These are phyloP conservation scores for Closterium sp. DNA, from an alignment of 139 green algal species.

Conservation along the genomic window DNA sequence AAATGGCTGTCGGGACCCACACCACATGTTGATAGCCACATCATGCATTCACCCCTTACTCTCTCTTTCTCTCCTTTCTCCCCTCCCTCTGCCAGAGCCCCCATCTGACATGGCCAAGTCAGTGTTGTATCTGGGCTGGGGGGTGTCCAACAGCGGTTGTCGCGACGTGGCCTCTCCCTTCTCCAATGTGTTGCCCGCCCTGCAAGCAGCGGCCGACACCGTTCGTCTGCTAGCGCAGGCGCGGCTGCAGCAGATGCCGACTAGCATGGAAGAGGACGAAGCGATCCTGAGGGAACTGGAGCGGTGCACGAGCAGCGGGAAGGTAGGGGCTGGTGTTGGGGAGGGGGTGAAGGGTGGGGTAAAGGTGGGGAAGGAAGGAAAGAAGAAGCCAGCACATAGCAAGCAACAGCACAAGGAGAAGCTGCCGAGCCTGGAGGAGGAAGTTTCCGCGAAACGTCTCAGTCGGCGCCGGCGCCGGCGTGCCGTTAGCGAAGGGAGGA, in stretches of 20 bases:
- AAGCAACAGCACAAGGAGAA: background rate
- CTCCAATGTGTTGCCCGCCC: background rate
- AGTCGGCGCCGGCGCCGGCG: background rate
- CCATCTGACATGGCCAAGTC: background rate
- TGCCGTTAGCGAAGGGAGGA: background rate
- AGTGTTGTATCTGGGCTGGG: background rate
- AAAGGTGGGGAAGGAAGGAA: background rate
- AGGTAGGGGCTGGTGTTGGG: too few relatives aligned
- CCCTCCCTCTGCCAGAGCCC: background rate
- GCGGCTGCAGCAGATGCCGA: background rate
- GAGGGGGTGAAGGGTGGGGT: background rate
- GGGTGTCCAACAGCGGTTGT: background rate
- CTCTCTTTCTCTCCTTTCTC: background rate
- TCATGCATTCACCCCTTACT: too few relatives aligned
- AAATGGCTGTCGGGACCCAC: too few relatives aligned
- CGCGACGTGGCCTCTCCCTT: background rate
- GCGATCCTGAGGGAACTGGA: background rate
- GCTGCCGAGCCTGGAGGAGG: background rate
- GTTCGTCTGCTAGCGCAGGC: background rate
- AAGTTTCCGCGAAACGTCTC: background rate
- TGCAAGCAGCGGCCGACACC: background rate
- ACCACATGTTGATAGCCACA: too few relatives aligned
- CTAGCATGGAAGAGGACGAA: background rate
- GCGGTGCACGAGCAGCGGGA: background rate
- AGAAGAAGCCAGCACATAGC: background rate